Evolutionary conservation across 495 filamentous ascomycete species (phyloP), one percentile per base, ranked within the genome.

Genomic region (Aspergillus taichungensis): DNA sequence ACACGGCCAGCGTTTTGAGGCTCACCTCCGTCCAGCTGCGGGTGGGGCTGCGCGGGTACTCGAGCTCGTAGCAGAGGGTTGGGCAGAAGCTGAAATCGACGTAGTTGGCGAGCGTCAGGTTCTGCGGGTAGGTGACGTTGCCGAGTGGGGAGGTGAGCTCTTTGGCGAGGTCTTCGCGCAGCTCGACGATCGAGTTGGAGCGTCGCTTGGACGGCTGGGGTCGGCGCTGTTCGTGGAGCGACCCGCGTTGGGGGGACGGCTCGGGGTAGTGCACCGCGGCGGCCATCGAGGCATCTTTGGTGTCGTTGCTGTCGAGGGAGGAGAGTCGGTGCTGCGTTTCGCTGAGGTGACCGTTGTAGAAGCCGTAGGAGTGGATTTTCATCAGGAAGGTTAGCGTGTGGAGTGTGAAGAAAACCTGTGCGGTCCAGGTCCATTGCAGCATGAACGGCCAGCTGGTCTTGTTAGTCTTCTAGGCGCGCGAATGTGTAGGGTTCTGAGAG

Each of bases 311-410:
- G 63, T 98, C 92, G 8, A 98, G 81, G 29, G 78, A 79, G 37
- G 74, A 76, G 1, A 98, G 69, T 11, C 87, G 80, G 52, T 83
- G 81, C 63, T 88, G 77, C 0, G 86, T 94, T 55, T 89, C 85
- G 47, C 83, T 88, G 6, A 98, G 77, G 66, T 98, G 92, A 2
- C 92, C 92, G 56, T 92, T 95, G 68, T 98, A 98, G 66, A 96
- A 97, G 24, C 87, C 84, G 58, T 96, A 98, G 0, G 90, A 95
- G 58, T 98, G 92, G 74, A 98, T 87, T 69, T 98, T 98, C 92
- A 98, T 98, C 24, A 96, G 79, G 6, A 98, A 70, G 10, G 85
- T 82, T 58, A 98, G 76, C 32, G 87, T 83, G 60, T 98, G 92
- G 11, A 98, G 76, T 9, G 90, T 84, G 50, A 98, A 82, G 63